Conservation (phyloP, 495 filamentous ascomycete species). For the Daldinia bambusicola region DNA sequence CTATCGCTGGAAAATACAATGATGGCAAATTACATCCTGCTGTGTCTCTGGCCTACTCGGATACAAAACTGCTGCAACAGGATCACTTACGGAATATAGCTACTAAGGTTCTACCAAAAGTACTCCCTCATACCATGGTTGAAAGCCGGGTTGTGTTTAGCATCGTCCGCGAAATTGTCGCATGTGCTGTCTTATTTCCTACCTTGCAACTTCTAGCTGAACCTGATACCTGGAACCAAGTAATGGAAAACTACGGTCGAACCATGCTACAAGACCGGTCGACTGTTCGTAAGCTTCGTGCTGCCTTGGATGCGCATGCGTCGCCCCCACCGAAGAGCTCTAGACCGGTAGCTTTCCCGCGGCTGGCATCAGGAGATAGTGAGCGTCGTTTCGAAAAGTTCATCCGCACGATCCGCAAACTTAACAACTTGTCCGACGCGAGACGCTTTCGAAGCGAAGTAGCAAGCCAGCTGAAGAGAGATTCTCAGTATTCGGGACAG, state of each 20-base stretch:
- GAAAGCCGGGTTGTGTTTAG: constrained; percentile 82
- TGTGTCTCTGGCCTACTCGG: constrained; percentile 80
- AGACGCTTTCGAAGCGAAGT: constrained; percentile 91
- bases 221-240: constrained; percentile 96
- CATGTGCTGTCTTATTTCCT: constrained; percentile 78
- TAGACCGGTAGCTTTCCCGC: constrained; percentile 71
- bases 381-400: constrained; percentile 95
- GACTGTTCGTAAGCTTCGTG: constrained; percentile 91
- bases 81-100: constrained; percentile 82
- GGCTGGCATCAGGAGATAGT: constrained; percentile 71
- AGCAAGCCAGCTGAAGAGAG: constrained; percentile 89
- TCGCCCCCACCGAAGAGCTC: constrained; percentile 78
- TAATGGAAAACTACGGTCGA: constrained; percentile 89
- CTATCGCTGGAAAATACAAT: constrained; percentile 90
- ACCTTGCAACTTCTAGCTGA: constrained; percentile 78
- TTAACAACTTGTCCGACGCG: constrained; percentile 93
- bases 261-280: constrained; percentile 94
- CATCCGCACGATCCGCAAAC: constrained; percentile 86
- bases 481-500: constrained; percentile 77
- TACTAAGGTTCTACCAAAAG: constrained; percentile 72
- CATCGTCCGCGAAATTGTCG: constrained; percentile 84
- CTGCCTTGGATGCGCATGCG: constrained; percentile 94
- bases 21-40: constrained; percentile 91
- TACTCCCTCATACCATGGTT: constrained; percentile 78
- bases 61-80: constrained; percentile 84